Base-by-base conservation (phyloP, 2,329 filamentous ascomycete genomes). In the Elsinoe ampelina region DNA sequence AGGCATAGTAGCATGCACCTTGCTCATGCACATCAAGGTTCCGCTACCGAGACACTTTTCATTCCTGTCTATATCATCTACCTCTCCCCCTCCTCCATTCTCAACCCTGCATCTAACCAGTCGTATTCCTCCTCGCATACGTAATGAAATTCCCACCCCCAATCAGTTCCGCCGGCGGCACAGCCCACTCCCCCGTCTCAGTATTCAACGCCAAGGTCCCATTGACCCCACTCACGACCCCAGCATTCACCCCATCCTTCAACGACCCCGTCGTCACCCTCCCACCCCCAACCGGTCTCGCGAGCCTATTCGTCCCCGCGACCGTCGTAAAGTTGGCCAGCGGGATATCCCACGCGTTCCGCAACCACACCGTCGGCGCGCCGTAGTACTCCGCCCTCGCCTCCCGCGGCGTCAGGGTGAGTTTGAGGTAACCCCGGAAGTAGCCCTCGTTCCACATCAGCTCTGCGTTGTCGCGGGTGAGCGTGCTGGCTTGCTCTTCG, bases 391-490 rank as follows among this genome's bases (percentile, higher is more conserved):
- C 72, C 0, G 85, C 84, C 13, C 77, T 70, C 0, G 85, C 73
- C 32, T 75, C 70, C 7, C 82, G 73, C 10, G 77, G 72, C 8
- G 72, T 75, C 58, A 86, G 73, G 47, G 77, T 74, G 43, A 88
- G 71, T 63, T 85, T 78, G 61, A 82, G 87, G 70, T 89, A 89
- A 1, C 85, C 85, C 12, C 85, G 76, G 67, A 87, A 88, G 65
- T 84, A 87, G 4, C 81, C 69, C 57, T 88, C 85, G 62, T 83
- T 80, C 85, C 85, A 89, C 65, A 85, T 81, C 54, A 89, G 71
- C 67, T 85, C 82, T 1, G 72, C 69, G 66, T 86, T 88, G 19
- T 75, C 70, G 32, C 63, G 65, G 60, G 64, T 54, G 36, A 78
- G 68, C 57, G 63, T 64, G 61, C 71, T 62, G 1, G 75, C 73